Percentiles rank a stretch among this genome's conserved stretches.
These are phyloP conservation scores for Suhomyces anneliseae DNA, from an alignment of 1,139 yeast species.

Conservation along the genomic window DNA sequence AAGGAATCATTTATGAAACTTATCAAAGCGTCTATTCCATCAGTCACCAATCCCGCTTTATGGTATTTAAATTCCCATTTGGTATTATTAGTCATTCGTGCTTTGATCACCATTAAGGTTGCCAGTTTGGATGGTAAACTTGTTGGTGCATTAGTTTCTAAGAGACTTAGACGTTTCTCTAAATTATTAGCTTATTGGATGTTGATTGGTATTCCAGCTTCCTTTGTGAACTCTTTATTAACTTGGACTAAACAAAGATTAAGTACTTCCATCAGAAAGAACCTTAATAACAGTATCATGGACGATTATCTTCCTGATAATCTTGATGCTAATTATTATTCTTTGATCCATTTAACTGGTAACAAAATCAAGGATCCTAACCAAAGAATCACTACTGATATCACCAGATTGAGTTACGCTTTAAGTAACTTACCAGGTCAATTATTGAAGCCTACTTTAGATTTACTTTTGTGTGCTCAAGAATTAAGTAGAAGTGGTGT, in stretches of 20 bases:
- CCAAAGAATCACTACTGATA: constrained; percentile 79
- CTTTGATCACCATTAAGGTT: constrained; percentile 74
- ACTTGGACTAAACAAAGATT: constrained; percentile 70
- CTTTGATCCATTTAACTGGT: constrained; percentile 57
- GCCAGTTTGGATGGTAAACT: constrained; percentile 86
- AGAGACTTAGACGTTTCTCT: constrained; percentile 63
- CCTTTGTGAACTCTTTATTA: constrained; percentile 73
- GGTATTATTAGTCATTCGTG: constrained; percentile 62
- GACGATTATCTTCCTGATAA: constrained; percentile 67
- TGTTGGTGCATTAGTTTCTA: constrained; percentile 80
- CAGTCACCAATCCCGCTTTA: constrained; percentile 32
- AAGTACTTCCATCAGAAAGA: constrained; percentile 63
- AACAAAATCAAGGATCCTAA: constrained; percentile 70
- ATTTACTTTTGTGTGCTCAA: constrained; percentile 77
- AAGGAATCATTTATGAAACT: constrained; percentile 35
- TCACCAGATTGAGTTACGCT: constrained; percentile 70
- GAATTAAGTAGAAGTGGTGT: constrained; percentile 76
- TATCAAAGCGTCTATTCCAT: constrained; percentile 42
- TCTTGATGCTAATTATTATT: constrained; percentile 52
- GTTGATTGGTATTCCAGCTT: constrained; percentile 83
- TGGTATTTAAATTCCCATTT: constrained; percentile 57
- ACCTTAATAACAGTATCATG: constrained; percentile 64
- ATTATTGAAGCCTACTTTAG: constrained; percentile 79
- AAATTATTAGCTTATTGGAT: constrained; percentile 75
- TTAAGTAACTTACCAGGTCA: constrained; percentile 83